Evolutionary conservation across 2,329 filamentous ascomycete genomes (phyloP).

Genomic region (Curvularia verruculosa): DNA sequence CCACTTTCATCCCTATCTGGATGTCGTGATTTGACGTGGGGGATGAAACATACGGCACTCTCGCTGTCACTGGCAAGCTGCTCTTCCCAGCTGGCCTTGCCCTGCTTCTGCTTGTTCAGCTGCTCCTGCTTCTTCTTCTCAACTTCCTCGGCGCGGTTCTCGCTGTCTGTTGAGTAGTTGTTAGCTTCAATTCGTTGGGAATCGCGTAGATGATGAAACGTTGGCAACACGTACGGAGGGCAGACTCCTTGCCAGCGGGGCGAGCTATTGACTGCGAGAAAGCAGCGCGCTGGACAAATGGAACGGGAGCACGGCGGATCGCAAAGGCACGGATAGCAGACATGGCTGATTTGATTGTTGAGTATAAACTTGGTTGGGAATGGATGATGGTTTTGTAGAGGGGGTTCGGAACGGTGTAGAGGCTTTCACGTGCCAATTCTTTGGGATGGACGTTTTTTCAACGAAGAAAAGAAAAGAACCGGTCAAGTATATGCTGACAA

Average conservation of each 20-base stretch:
- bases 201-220: not conserved
- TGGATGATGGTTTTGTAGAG: conserved; percentile 5
- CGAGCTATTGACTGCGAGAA: conserved; percentile 50
- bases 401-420: conserved; percentile 6
- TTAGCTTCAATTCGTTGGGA: conserved; percentile 16
- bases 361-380: not conserved
- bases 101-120: conserved; percentile 52
- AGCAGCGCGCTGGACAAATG: conserved; percentile 42
- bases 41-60: conserved; percentile 43
- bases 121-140: conserved; percentile 53
- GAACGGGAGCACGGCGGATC: conserved; percentile 37
- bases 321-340: conserved; percentile 42
- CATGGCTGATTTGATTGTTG: conserved; percentile 30
- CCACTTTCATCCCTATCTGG: not conserved
- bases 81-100: conserved; percentile 53
- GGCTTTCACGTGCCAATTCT: conserved; percentile 1
- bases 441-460: not conserved
- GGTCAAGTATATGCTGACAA: not conserved
- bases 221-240: conserved; percentile 48
- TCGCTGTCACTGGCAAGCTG: conserved; percentile 53
- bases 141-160: conserved; percentile 48
- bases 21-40: no score
- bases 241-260: conserved; percentile 52
- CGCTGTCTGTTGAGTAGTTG: conserved; percentile 27
- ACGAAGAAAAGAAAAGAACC: not conserved